Evolutionary conservation across 2,329 filamentous ascomycete species (phyloP).

Genomic region (Aspergillus fijiensis): DNA sequence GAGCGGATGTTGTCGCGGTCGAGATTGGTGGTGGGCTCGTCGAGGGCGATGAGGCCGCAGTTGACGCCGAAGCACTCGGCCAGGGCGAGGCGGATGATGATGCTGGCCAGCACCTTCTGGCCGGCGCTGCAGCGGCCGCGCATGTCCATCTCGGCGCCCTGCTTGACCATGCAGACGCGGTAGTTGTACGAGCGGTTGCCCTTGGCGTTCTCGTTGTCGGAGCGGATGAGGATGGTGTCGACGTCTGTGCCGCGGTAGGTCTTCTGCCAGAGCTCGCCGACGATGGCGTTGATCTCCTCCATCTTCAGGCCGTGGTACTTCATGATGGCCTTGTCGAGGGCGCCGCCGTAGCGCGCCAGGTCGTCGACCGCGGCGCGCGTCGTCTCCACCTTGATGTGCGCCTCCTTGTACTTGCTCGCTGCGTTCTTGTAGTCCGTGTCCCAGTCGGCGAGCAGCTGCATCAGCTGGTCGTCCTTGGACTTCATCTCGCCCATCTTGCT

Average conservation of each 20-base stretch:
- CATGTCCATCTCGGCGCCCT: constrained; percentile 99
- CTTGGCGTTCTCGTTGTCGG: constrained; percentile 74
- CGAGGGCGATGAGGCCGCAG: constrained; percentile 92
- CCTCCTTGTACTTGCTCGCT: constrained; percentile 75
- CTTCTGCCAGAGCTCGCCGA: constrained; percentile 93
- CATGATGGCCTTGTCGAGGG: constrained; percentile 96
- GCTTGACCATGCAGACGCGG: constrained; percentile 95
- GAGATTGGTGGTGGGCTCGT: constrained; percentile 96
- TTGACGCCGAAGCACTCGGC: constrained; percentile 96
- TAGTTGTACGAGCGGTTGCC: constrained; percentile 92
- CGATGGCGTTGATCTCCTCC: constrained; percentile 95
- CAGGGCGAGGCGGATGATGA: constrained; percentile 93
- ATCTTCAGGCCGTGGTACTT: constrained; percentile 95
- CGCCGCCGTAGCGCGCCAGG: constrained; percentile 74
- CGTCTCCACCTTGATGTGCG: constrained; percentile 84
- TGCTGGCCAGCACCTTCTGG: constrained; percentile 93
- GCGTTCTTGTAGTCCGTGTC: constrained; percentile 84
- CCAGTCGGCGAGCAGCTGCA: constrained; percentile 73
- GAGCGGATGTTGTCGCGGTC: constrained; percentile 93
- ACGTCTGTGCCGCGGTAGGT: constrained; percentile 98
- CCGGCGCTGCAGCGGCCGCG: constrained; percentile 94
- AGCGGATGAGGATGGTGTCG: constrained; percentile 92
- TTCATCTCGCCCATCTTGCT: constrained; percentile 75
- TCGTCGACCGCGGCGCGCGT: constrained; percentile 93
- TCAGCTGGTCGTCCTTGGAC: constrained; percentile 79